Base-by-base conservation (phyloP, 768 basidiomycete species). In the Lactarius akahatsu region DNA sequence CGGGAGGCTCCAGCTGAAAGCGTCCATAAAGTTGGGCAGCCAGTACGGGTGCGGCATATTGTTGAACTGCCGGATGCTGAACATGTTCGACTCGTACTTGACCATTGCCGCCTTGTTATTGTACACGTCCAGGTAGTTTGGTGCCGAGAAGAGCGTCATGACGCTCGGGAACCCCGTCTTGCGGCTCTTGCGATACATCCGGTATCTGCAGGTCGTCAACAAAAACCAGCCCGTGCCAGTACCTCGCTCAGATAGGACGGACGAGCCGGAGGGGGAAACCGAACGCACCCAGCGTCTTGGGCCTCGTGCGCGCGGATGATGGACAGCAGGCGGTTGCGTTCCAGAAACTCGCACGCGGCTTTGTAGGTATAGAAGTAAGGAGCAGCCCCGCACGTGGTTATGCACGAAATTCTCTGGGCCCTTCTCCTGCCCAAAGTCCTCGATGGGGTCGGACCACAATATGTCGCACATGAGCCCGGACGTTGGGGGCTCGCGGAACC, bases 101-200 rank as follows among this genome's bases (percentile, higher is more conserved):
- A 99, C 85, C 28, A 99, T 96, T 0, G 97, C 97, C 1, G 96
- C 97, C 78, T 98, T 98, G 81, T 99, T 99, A 78, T 96, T 94
- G 78, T 98, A 98, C 18, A 98, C 94, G 74, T 98, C 97, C 64
- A 98, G 89, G 74, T 98, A 98, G 75, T 98, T 96, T 32, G 97
- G 97, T 6, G 96, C 96, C 15, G 94, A 96, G 80, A 99, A 99
- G 74, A 99, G 96, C 20, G 97, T 98, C 95, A 99, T 98, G 68
- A 99, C 96, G 20, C 95, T 97, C 16, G 97, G 97, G 82, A 98
- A 98, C 4, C 96, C 96, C 0, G 96, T 98, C 26, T 93, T 92
- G 78, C 94, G 94, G 4, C 96, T 98, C 79, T 99, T 99, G 72
- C 96, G 92, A 75, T 98, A 98, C 97, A 98, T 98, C 62, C 96